Evolutionary conservation across 257 asterid genomes (phyloP).

Genomic region (Nyctanthes arbortristis): DNA sequence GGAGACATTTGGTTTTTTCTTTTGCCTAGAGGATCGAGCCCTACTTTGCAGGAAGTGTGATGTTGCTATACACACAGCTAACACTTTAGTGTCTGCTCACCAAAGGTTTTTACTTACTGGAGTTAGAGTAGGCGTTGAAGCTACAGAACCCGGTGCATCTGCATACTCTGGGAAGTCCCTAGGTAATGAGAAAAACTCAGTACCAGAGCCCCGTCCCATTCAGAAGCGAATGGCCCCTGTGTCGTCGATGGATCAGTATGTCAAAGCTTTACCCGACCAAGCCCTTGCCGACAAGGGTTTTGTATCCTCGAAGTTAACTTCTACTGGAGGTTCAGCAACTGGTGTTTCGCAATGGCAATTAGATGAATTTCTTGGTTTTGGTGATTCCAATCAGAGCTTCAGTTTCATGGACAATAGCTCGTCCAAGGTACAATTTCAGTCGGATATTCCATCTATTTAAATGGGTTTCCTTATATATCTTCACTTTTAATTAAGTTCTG

Average conservation of each 20-base stretch:
- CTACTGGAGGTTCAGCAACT: slow-evolving; percentile 59
- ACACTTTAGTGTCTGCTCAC: slow-evolving; percentile 68
- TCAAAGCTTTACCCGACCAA: slow-evolving; percentile 39
- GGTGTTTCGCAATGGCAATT: slow-evolving; percentile 75
- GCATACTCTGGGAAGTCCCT: slow-evolving; percentile 42
- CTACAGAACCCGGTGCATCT: slow-evolving; percentile 48
- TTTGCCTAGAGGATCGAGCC: slow-evolving; percentile 95
- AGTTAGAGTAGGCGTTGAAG: slow-evolving; percentile 81
- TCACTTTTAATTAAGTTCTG: not conserved
- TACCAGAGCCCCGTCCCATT: slow-evolving; percentile 32
- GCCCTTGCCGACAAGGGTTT: slow-evolving; percentile 29
- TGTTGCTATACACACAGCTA: slow-evolving; percentile 66
- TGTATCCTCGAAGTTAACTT: slow-evolving; percentile 35
- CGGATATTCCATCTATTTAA: slow-evolving; percentile 2
- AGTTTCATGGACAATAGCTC: slow-evolving; percentile 55
- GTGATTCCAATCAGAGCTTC: slow-evolving; percentile 49
- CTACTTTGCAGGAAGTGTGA: slow-evolving; percentile 89
- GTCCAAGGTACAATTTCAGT: slow-evolving; percentile 63
- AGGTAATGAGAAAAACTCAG: slow-evolving; percentile 39
- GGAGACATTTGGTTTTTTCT: slow-evolving; percentile 89
- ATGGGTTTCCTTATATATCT: not conserved
- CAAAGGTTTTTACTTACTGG: slow-evolving; percentile 89
- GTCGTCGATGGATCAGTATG: slow-evolving; percentile 39
- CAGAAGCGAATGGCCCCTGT: slow-evolving; percentile 29
- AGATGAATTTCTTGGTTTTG: slow-evolving; percentile 72